These are phyloP conservation scores for Leptographium radiaticola DNA, from an alignment of 2,329 filamentous ascomycete species.

Conservation along the genomic window DNA sequence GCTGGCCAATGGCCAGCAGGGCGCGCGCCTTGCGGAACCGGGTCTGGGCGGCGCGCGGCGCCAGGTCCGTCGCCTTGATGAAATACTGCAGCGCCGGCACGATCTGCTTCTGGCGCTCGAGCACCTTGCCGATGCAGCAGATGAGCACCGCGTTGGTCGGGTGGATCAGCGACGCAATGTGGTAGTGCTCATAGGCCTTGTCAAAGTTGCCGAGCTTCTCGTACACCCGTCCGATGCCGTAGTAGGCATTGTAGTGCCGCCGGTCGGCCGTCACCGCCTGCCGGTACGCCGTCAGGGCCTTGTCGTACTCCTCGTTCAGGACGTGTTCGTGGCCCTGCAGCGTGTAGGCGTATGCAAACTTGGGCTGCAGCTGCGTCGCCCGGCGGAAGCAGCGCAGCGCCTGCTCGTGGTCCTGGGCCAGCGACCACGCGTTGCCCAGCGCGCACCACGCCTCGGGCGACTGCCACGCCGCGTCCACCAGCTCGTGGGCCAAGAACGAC, in stretches of 20 bases:
- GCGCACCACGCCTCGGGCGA: conserved; percentile 95
- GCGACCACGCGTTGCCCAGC: conserved; percentile 85
- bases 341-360: conserved; percentile 91
- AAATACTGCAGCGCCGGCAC: conserved; percentile 71
- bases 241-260: conserved; percentile 97
- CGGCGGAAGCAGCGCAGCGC: conserved; percentile 89
- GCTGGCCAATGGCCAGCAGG: conserved; percentile 60
- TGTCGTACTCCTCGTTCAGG: conserved; percentile 93
- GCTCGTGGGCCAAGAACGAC: conserved; percentile 80
- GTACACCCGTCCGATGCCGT: conserved; percentile 72
- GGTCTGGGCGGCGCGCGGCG: conserved; percentile 68
- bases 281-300: conserved; percentile 77
- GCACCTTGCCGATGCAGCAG: conserved; percentile 79
- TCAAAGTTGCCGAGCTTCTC: conserved; percentile 85
- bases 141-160: conserved; percentile 86
- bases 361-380: conserved; percentile 78
- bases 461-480: conserved; percentile 75
- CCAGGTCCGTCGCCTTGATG: conserved; percentile 66
- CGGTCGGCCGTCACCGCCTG: conserved; percentile 74
- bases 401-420: conserved; percentile 86
- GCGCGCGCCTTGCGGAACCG: conserved; percentile 89
- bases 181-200: conserved; percentile 83
- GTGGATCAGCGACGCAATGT: conserved; percentile 78
- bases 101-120: conserved; percentile 79
- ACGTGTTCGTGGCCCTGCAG: conserved; percentile 93